Percentiles rank a stretch among this genome's conserved stretches.
These are phyloP conservation scores for Acacia confusa DNA, from an alignment of 306 rosid species.

Conservation along the genomic window DNA sequence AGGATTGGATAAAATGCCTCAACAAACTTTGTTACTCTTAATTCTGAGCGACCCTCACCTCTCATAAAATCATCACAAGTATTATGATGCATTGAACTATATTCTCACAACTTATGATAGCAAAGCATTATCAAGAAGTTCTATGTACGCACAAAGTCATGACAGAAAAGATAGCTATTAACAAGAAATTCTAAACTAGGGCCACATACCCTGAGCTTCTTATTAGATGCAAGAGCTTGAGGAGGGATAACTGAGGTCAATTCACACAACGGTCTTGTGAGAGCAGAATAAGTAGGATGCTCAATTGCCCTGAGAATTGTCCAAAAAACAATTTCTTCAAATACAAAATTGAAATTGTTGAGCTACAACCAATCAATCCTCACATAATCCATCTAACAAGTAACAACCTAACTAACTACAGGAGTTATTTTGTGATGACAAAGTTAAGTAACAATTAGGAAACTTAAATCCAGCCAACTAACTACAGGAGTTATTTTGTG, in stretches of 20 bases:
- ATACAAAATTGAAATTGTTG: constrained; percentile 17
- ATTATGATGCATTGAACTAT: constrained; percentile 29
- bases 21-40: constrained; percentile 4
- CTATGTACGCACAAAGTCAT: neutral
- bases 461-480: constrained; percentile 29
- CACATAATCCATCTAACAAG: neutral
- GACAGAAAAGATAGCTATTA: constrained; percentile 13
- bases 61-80: constrained; percentile 13
- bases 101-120: constrained; percentile 18
- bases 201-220: constrained; percentile 88
- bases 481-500: neutral
- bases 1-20: constrained; percentile 14
- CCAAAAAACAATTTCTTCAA: constrained; percentile 21
- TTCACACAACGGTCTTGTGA: constrained; percentile 96
- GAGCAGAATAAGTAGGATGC: constrained; percentile 97
- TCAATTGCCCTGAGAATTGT: constrained; percentile 86
- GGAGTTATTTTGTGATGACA: neutral
- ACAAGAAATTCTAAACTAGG: neutral
- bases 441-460: constrained; percentile 4
- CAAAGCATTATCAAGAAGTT: constrained; percentile 22
- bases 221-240: constrained; percentile 79
- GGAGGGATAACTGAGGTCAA: constrained; percentile 94
- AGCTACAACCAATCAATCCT: neutral
- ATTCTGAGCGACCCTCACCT: constrained; percentile 16
- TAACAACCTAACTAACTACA: neutral